phyloP scores from a whole-genome alignment of 495 filamentous ascomycete species.

The Symbiotaphrina buchneri region DNA sequence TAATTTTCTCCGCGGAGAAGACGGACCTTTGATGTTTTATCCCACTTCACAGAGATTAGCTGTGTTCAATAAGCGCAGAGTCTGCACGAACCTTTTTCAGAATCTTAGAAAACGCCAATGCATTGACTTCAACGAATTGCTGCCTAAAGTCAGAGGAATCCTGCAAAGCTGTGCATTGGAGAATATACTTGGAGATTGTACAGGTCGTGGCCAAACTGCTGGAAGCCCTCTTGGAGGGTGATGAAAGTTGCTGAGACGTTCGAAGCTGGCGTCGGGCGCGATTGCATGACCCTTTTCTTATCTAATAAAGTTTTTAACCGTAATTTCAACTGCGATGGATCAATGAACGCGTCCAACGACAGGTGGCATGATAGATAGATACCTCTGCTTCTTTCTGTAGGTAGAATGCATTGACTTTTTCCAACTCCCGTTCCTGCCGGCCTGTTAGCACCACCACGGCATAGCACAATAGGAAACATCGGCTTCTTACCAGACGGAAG shows the following conservation, averaged over 20 bases:
- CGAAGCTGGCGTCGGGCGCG: constrained; percentile 46
- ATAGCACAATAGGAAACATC: too few relatives aligned
- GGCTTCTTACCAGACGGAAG: constrained; percentile 60
- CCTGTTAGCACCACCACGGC: too few relatives aligned
- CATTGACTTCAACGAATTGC: constrained; percentile 96
- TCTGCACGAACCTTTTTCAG: constrained; percentile 59
- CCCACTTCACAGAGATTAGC: constrained; percentile 35
- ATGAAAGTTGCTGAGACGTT: constrained; percentile 81
- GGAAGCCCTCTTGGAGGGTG: constrained; percentile 84
- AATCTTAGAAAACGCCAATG: constrained; percentile 93
- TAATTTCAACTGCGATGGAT: constrained; percentile 49
- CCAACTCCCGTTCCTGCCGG: constrained; percentile 73
- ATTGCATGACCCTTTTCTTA: constrained; percentile 77
- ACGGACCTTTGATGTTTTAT: constrained; percentile 86
- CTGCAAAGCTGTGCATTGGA: not conserved
- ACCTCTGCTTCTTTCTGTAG: constrained; percentile 97
- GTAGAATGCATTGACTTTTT: constrained; percentile 97
- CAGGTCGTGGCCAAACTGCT: constrained; percentile 85
- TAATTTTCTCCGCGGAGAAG: constrained; percentile 1
- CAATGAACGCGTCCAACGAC: constrained; percentile 4
- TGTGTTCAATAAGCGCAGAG: constrained; percentile 1
- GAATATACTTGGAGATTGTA: constrained; percentile 62
- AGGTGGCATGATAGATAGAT: constrained; percentile 8
- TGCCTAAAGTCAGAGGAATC: constrained; percentile 7
- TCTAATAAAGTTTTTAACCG: constrained; percentile 79